A percentile compares a stretch with the other conserved stretches of the same genome.
Conservation (phyloP, 1,284 basidiomycete species). For the Naganishia sp. region DNA sequence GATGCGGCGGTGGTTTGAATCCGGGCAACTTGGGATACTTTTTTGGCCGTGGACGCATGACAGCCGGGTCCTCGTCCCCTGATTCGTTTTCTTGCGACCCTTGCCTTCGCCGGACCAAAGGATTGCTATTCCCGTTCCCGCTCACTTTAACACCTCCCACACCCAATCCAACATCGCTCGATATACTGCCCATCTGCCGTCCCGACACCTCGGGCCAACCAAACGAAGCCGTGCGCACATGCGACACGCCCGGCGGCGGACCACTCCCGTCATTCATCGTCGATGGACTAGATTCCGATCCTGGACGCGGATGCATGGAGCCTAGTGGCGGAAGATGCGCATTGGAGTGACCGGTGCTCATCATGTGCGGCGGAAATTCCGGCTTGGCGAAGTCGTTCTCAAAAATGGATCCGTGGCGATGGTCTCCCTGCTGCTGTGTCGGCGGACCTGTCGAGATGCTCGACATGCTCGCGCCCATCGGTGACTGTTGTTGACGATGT, state of each 20-base stretch:
- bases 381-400: slow-evolving; percentile 23
- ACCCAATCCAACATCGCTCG: background rate
- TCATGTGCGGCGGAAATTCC: slow-evolving; percentile 14
- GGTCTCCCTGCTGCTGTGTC: slow-evolving; percentile 4
- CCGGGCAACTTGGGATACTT: slow-evolving; percentile 80
- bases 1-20: slow-evolving; percentile 86
- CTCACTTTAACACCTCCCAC: background rate
- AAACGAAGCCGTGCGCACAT: slow-evolving; percentile 26
- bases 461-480: slow-evolving; percentile 20
- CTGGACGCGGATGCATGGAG: slow-evolving; percentile 5
- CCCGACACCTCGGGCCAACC: slow-evolving; percentile 16
- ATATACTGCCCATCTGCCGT: background rate
- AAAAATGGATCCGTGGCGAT: slow-evolving; percentile 2
- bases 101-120: slow-evolving; percentile 8
- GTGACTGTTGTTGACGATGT: slow-evolving; percentile 20
- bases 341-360: background rate
- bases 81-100: slow-evolving; percentile 13
- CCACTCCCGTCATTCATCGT: slow-evolving; percentile 24
- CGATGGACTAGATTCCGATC: slow-evolving; percentile 20
- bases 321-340: slow-evolving; percentile 3
- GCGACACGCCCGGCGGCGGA: slow-evolving; percentile 5
- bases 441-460: slow-evolving; percentile 13
- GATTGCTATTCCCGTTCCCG: slow-evolving; percentile 2
- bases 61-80: slow-evolving; percentile 24
- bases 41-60: slow-evolving; percentile 31